Evolutionary conservation across 768 basidiomycete genomes (phyloP), one percentile per base, ranked within the genome.

Genomic region (Podaxis sp.): DNA sequence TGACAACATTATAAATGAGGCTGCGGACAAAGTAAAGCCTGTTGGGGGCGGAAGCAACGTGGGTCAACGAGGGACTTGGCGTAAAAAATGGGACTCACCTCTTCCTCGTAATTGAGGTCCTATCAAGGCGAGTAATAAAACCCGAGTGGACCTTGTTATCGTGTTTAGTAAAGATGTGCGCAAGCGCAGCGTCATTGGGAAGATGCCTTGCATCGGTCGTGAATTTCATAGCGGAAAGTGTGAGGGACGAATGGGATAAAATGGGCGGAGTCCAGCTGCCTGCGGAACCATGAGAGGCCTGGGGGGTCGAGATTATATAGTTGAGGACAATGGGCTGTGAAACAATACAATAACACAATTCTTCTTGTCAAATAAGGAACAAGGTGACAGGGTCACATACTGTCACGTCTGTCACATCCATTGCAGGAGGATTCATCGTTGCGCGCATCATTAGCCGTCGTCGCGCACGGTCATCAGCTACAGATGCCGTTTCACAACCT

Each of bases 401-500:
- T 36, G 46, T 59, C 46, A 59, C 36, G 4, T 6, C 0, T 33
- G 48, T 59, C 46, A 59, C 36, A 13, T 2, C 15, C 58, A 38
- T 38, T 4, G 20, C 48, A 15, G 11, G 6, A 22, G 30, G 7
- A 20, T 46, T 20, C 44, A 46, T 40, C 54, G 22, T 38, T 55
- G 17, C 22, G 37, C 54, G 2, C 56, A 44, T 57, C 56, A 44
- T 37, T 44, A 46, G 40, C 46, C 54, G 36, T 54, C 58, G 48
- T 48, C 24, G 44, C 40, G 54, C 56, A 26, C 17, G 40, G 15
- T 41, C 33, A 50, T 10, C 24, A 58, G 44, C 50, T 5, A 48
- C 56, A 65, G 50, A 92, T 92, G 90, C 87, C 89, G 65, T 90
- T 91, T 72, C 86, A 91, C 70, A 95, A 94, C 80, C 84, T 95